Evolutionary conservation across 495 filamentous ascomycete genomes (phyloP).

Genomic region (Tuber borchii): DNA sequence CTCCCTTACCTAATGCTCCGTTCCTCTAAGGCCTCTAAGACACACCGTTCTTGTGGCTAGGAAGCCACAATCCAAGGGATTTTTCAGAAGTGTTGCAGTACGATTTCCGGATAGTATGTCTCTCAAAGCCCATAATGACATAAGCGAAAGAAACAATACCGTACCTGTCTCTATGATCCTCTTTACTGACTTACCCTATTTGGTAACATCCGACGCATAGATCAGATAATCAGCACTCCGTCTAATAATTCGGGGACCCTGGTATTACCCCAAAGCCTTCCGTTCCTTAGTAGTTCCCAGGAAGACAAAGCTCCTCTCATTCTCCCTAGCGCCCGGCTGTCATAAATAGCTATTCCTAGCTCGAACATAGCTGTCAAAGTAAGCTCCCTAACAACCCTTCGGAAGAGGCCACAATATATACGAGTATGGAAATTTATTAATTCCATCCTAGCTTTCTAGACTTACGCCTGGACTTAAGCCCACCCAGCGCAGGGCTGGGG

Average conservation of each 20-base stretch:
- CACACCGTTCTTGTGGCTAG: no score
- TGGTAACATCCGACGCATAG: not conserved
- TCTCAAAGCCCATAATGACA: not conserved
- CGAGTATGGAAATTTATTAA: not conserved
- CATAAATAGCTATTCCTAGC: not conserved
- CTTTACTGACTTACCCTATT: not conserved
- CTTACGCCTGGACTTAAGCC: not conserved
- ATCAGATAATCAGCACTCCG: not conserved
- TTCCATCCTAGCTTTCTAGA: not conserved
- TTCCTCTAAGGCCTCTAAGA: accelerated
- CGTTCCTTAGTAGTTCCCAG: not conserved
- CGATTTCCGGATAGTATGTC: not conserved
- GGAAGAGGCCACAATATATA: not conserved
- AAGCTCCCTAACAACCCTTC: not conserved
- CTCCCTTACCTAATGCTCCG: not conserved
- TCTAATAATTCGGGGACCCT: not conserved
- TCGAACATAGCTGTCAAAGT: not conserved
- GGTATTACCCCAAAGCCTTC: not conserved
- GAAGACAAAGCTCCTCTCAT: not conserved
- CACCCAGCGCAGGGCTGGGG: not conserved
- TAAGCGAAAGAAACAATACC: not conserved
- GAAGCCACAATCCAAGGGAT: not conserved
- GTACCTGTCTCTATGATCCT: not conserved
- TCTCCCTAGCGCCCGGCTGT: not conserved
- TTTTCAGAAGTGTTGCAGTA: not conserved